Conservation (phyloP, 1,284 basidiomycete genomes). For the Heliocybe sulcata region DNA sequence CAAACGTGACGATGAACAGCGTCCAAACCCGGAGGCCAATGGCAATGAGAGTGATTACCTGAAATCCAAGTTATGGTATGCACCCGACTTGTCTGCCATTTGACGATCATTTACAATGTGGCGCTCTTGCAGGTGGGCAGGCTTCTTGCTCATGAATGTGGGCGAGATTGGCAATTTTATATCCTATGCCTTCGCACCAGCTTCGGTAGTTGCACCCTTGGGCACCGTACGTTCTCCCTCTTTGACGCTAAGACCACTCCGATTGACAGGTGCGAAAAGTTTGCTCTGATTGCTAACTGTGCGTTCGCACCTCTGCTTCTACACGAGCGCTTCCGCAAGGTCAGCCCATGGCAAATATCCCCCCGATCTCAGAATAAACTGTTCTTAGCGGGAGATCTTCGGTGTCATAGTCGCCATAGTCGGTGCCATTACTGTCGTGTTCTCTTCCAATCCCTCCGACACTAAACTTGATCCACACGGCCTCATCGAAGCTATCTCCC, state of each 20-base stretch:
- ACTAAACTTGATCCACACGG: conserved; percentile 62
- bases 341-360: conserved; percentile 21
- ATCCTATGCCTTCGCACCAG: conserved; percentile 85
- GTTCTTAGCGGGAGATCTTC: conserved; percentile 68
- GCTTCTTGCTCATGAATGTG: conserved; percentile 83
- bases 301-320: conserved; percentile 88
- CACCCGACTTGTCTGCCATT: conserved; percentile 9
- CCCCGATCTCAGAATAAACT: conserved; percentile 5
- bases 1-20: conserved; percentile 11
- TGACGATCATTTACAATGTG: conserved; percentile 5
- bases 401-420: conserved; percentile 81
- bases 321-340: conserved; percentile 70
- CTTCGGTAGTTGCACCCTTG: conserved; percentile 91
- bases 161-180: conserved; percentile 93
- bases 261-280: conserved; percentile 33
- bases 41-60: conserved; percentile 61
- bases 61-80: conserved; percentile 74
- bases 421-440: conserved; percentile 88
- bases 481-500: conserved; percentile 66
- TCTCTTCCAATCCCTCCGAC: conserved; percentile 69
- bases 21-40: conserved; percentile 4
- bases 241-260: neutral
- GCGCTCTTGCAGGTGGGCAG: conserved; percentile 68
- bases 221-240: conserved; percentile 64
- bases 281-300: conserved; percentile 91